Conservation (phyloP, 225 moss, liverwort and hornwort genomes). For the Sphagnum tenellum region DNA sequence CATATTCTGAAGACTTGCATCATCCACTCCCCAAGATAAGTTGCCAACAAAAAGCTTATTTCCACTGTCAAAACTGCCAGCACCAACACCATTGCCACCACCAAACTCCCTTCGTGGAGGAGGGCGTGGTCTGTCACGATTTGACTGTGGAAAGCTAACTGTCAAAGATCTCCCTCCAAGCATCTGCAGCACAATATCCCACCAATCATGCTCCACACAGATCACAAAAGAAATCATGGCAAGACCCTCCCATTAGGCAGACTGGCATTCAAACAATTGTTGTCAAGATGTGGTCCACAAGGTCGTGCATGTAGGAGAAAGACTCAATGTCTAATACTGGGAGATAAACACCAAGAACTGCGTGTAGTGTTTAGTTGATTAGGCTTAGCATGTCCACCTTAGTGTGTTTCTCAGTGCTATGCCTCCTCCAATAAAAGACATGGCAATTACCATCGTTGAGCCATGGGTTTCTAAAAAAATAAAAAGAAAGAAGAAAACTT, state of each 20-base stretch:
- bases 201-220: too few relatives aligned
- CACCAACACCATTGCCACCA: constrained; percentile 5
- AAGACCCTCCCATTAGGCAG: not conserved
- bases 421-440: too few relatives aligned
- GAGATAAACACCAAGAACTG: too few relatives aligned
- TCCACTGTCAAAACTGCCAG: constrained; percentile 15
- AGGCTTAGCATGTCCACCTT: too few relatives aligned
- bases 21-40: constrained; percentile 64
- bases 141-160: constrained; percentile 62
- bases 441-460: not conserved
- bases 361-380: too few relatives aligned
- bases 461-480: not conserved
- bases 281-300: not conserved
- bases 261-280: not conserved
- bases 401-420: too few relatives aligned
- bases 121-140: constrained; percentile 19
- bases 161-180: constrained; percentile 39
- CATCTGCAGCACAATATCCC: constrained; percentile 15
- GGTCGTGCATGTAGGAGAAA: not conserved
- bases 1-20: constrained; percentile 37
- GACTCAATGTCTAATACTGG: too few relatives aligned
- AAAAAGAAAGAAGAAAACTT: constrained; percentile 8
- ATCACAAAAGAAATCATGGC: too few relatives aligned
- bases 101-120: constrained; percentile 15
- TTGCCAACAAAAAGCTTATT: constrained; percentile 93